Evolutionary conservation across 495 filamentous ascomycete genomes (phyloP), one percentile per base, ranked within the genome.

Genomic region (Talaromyces trachyspermus): DNA sequence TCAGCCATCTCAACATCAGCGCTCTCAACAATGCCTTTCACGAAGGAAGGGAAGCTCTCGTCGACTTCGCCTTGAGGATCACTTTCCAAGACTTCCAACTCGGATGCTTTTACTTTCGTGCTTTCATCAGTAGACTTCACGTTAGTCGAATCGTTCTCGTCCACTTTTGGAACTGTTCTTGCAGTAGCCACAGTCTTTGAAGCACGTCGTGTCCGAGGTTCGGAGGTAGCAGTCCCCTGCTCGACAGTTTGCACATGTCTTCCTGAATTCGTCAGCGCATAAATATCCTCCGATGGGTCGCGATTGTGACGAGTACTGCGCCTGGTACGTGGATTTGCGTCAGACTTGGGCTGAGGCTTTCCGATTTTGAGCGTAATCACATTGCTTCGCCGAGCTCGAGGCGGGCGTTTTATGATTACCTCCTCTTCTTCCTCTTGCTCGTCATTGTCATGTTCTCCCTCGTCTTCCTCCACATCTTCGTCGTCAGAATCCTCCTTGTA

Each of bases 181-280:
- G 73, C 78, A 20, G 54, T 53, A 15, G 66, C 58, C 6, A 83
- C 74, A 15, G 70, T 89, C 2, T 49, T 43, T 12, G 38, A 22
- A 10, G 63, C 65, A 32, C 78, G 80, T 32, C 81, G 73, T 18
- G 72, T 80, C 2, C 62, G 62, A 22, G 59, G 46, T 40, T 71
- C 59, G 24, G 70, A 54, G 52, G 89, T 85, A 2, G 88, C 89
- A 50, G 78, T 88, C 32, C 76, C 78, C 23, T 75, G 68, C 47
- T 75, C 63, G 23, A 81, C 68, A 11, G 77, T 69, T 46, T 76
- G 57, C 46, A 81, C 77, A 59, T 94, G 86, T 54, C 74, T 78
- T 10, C 89, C 89, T 2, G 88, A 94, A 55, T 81, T 83, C 0
- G 87, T 82, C 25, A 95, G 68, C 14, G 74, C 80, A 33, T 82